Percentiles rank a stretch among this genome's conserved stretches.
phyloP scores from a whole-genome alignment of 108 stramenopile genomes.

The Discostella stelligeroides region DNA sequence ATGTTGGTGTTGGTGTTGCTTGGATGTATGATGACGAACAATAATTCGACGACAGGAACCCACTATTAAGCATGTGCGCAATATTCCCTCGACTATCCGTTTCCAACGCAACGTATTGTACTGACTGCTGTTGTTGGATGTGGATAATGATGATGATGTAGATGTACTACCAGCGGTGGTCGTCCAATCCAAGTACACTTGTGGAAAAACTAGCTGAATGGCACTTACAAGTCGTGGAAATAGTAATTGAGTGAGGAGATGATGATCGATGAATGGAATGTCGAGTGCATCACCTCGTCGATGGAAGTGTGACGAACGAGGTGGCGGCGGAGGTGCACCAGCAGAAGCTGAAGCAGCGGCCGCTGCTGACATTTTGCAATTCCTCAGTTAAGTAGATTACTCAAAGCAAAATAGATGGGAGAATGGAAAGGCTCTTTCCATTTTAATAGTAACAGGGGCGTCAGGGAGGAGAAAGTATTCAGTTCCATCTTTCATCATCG shows the following conservation, averaged over 20 bases:
- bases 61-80: slow-evolving; percentile 32
- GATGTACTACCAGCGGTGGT: slow-evolving; percentile 1
- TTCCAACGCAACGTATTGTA: slow-evolving; percentile 24
- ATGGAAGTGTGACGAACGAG: not conserved
- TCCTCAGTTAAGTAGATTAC: no score
- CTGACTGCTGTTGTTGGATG: not conserved
- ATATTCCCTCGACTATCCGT: slow-evolving; percentile 27
- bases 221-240: slow-evolving; percentile 42
- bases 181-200: slow-evolving; percentile 48
- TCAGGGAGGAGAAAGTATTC: no score
- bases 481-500: no score
- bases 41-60: slow-evolving; percentile 36
- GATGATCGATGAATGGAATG: slow-evolving; percentile 49
- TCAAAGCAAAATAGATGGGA: no score
- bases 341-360: no score
- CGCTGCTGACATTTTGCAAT: no score
- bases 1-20: not conserved
- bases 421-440: no score
- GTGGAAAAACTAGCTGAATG: slow-evolving; percentile 35
- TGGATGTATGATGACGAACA: not conserved
- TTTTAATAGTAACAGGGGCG: no score
- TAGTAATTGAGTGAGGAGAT: slow-evolving; percentile 34
- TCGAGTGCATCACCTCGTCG: slow-evolving; percentile 51
- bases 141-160: not conserved
- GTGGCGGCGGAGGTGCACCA: no score